Base-by-base conservation (phyloP, 106 monocot species). In the Narthecium ossifragum region DNA sequence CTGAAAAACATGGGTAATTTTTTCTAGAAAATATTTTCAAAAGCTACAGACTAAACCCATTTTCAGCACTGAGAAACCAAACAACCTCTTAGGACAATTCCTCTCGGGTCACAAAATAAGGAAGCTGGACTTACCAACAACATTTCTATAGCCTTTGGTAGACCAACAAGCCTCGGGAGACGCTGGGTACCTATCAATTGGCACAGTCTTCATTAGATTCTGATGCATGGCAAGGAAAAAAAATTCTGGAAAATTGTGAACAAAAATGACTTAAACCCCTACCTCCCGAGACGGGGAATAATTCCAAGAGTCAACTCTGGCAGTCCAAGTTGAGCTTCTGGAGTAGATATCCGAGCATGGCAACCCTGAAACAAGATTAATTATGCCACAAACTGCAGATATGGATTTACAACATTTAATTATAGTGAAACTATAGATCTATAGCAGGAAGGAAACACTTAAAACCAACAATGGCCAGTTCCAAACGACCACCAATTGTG, bases 101-200 rank as follows among this genome's bases (percentile, higher is more conserved):
- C n/a, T n/a, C n/a, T n/a, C n/a, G n/a, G n/a, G n/a, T n/a, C n/a
- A 51, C 18, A 38, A 17, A 31, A 31, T 30, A 50, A 31, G 13
- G 12, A 59, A 61, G 20, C n/a, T n/a, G n/a, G n/a, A n/a, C 87
- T 78, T 55, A 96, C 96, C 62, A 96, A 59, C 96, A 96, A 84
- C 84, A 96, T 86, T 46, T 96, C 96, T 61, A 80, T 72, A 36
- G 86, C 86, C 56, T 96, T 96, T 59, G 80, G 37, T 33, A 96
- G 45, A 8, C 96, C 96, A 31, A 87, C 73, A 32, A 96, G 86
- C 72, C 96, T 96, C 34, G 96, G 96, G 58, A 96, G 80, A 59
- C 90, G 90, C 46, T 96, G 96, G n/a, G 96, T 96, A 14, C 96
- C 96, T 96, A 23, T 55, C n/a, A n/a, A n/a, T n/a, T n/a, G n/a